Base-by-base conservation (phyloP, 2,329 filamentous ascomycete species). In the Thermothelomyces thermophilus region DNA sequence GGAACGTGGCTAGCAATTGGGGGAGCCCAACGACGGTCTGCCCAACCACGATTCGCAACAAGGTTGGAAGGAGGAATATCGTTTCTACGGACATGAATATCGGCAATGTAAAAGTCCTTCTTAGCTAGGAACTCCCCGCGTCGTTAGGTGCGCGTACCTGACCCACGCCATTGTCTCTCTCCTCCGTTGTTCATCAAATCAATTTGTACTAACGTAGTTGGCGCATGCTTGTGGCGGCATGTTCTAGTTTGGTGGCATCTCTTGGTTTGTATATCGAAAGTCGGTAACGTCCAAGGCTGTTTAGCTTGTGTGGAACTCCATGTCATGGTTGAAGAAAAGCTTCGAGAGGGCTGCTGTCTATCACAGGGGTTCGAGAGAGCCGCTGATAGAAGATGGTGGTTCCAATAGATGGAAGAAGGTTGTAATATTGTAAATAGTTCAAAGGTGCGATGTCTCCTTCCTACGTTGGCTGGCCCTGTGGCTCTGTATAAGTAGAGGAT, bases 181-280 rank as follows among this genome's bases (percentile, higher is more conserved):
- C n/a, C n/a, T n/a, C n/a, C n/a, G n/a, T n/a, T n/a, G n/a, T n/a
- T n/a, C n/a, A n/a, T n/a, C n/a, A n/a, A n/a, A n/a, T n/a, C n/a
- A n/a, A n/a, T n/a, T n/a, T n/a, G n/a, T n/a, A n/a, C n/a, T 75
- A 28, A 88, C 71, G 58, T 84, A 83, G 51, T 76, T 75, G 28
- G 74, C 72, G 39, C 88, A 64, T 57, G 82, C 72, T 79, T 80
- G 73, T 1, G 77, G 68, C 3, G 74, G 74, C 65, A 81, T 79
- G 24, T 70, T 73, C 54, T 79, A 77, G 58, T 67, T 64, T n/a
- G n/a, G n/a, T 49, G 63, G 52, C 24, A 74, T 62, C 51, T 70
- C 68, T 2, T 63, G 64, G 54, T 71, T 71, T 4, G 66, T 70
- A 58, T 73, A 72, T 17, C 70, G 70, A 48, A 72, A 68, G 7